Percentiles rank a stretch among this genome's conserved stretches.
Conservation (phyloP, 768 basidiomycete genomes). For the Neoboletus subvelutipes region DNA sequence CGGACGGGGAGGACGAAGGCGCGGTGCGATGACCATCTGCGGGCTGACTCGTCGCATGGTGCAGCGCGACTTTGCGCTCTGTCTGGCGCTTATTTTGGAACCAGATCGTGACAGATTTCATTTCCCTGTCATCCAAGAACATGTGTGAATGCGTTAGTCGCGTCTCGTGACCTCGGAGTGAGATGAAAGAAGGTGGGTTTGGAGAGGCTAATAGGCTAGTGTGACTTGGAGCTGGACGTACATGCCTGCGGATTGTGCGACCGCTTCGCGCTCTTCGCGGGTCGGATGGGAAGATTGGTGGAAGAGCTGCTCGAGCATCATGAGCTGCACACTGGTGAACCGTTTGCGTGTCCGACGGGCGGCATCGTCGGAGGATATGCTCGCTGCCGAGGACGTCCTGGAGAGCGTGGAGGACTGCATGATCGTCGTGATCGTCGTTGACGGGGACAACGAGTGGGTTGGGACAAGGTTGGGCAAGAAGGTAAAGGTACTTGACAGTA, state of each 20-base stretch:
- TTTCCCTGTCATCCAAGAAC: constrained; percentile 24
- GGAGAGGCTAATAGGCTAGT: not conserved
- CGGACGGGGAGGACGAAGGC: constrained; percentile 19
- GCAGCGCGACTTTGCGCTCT: constrained; percentile 54
- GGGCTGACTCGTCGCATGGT: constrained; percentile 32
- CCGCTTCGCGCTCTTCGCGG: constrained; percentile 66
- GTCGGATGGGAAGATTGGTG: constrained; percentile 72
- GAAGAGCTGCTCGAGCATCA: constrained; percentile 71
- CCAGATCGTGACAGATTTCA: constrained; percentile 37
- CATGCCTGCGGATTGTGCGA: constrained; percentile 64
- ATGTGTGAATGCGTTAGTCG: constrained; percentile 10
- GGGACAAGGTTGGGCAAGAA: not conserved
- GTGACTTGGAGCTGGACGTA: constrained; percentile 34
- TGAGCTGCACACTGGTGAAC: constrained; percentile 66
- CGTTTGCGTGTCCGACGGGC: constrained; percentile 66
- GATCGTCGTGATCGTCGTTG: constrained; percentile 2
- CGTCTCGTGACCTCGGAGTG: not conserved
- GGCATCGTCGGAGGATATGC: constrained; percentile 53
- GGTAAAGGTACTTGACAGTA: constrained; percentile 13
- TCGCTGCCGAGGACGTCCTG: constrained; percentile 56
- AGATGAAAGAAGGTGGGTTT: not conserved
- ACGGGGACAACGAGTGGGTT: constrained; percentile 4
- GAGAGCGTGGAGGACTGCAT: constrained; percentile 38
- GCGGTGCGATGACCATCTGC: constrained; percentile 16
- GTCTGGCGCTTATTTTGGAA: constrained; percentile 40